These are phyloP conservation scores for Hansenula sp. DNA, from an alignment of 1,139 yeast species.

Conservation along the genomic window DNA sequence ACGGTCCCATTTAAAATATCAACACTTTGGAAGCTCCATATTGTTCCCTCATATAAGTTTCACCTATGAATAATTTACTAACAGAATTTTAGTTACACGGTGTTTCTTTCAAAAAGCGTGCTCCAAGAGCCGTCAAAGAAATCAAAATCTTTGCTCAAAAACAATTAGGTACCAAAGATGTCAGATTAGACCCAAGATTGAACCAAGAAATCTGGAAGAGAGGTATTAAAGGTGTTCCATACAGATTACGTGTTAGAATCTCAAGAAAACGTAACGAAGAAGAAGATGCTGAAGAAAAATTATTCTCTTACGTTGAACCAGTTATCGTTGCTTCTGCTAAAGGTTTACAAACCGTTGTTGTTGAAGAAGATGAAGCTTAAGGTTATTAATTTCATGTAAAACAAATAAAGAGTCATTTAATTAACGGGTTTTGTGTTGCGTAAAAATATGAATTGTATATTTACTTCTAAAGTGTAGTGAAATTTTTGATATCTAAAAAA, in stretches of 20 bases:
- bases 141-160: constrained; percentile 97
- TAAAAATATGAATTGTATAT: background rate
- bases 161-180: constrained; percentile 99
- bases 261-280: constrained; percentile 99
- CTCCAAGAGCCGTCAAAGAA: constrained; percentile 99
- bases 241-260: constrained; percentile 98
- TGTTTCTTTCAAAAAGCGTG: constrained; percentile 99
- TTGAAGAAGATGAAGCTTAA: constrained; percentile 82
- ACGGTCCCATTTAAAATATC: no score
- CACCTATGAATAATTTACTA: constrained; percentile 27
- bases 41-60: background rate
- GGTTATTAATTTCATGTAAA: constrained; percentile 28
- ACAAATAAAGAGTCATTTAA: constrained; percentile 9
- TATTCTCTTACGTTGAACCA: constrained; percentile 97
- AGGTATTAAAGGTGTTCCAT: constrained; percentile 99
- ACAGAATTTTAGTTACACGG: constrained; percentile 74
- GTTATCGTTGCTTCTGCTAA: constrained; percentile 91
- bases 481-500: no score
- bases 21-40: no score
- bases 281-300: constrained; percentile 98
- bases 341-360: constrained; percentile 97
- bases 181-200: constrained; percentile 97
- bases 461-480: background rate
- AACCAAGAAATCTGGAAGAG: constrained; percentile 99
- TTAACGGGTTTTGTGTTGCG: constrained; percentile 3